Conservation (phyloP, 2,329 filamentous ascomycete genomes). For the Aspergillus sp. region DNA sequence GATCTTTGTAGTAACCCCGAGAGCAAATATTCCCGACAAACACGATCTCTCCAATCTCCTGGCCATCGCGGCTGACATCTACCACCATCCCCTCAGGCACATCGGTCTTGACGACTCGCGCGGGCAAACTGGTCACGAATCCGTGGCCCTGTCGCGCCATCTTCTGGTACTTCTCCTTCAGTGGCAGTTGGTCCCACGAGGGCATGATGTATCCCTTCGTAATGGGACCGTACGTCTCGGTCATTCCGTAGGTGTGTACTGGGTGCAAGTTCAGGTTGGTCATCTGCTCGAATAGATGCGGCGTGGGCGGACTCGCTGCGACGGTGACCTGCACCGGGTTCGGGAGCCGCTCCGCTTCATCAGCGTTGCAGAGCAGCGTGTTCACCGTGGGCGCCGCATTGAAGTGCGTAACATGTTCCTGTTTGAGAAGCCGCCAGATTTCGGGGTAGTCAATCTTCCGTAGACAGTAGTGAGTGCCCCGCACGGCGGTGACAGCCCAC, state of each 20-base stretch:
- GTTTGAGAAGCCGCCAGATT: constrained; percentile 85
- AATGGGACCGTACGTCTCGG: constrained; percentile 90
- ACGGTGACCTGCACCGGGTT: constrained; percentile 81
- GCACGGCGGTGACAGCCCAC: constrained; percentile 87
- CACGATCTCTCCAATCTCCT: constrained; percentile 79
- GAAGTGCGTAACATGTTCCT: constrained; percentile 88
- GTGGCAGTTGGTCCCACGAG: constrained; percentile 71
- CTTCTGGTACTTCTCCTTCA: constrained; percentile 74
- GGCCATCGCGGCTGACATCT: constrained; percentile 67
- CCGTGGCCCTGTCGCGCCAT: constrained; percentile 96
- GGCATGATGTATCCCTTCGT: constrained; percentile 91
- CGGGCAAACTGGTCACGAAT: constrained; percentile 77
- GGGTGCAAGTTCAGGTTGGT: constrained; percentile 79
- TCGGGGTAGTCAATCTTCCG: constrained; percentile 92
- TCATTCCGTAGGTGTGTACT: constrained; percentile 87
- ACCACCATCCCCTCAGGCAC: constrained; percentile 64
- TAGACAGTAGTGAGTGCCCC: constrained; percentile 92
- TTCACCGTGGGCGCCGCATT: constrained; percentile 96
- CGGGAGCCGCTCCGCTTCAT: constrained; percentile 68
- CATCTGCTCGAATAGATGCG: constrained; percentile 93
- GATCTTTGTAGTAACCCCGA: constrained; percentile 88
- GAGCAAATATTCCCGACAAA: constrained; percentile 90
- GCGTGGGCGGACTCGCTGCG: constrained; percentile 84
- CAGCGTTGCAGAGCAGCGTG: constrained; percentile 79
- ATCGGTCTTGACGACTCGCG: constrained; percentile 77